A percentile compares a stretch with the other conserved stretches of the same genome.
phyloP scores from a whole-genome alignment of 192 early-diverging fungal species.

The Podila horticola region DNA sequence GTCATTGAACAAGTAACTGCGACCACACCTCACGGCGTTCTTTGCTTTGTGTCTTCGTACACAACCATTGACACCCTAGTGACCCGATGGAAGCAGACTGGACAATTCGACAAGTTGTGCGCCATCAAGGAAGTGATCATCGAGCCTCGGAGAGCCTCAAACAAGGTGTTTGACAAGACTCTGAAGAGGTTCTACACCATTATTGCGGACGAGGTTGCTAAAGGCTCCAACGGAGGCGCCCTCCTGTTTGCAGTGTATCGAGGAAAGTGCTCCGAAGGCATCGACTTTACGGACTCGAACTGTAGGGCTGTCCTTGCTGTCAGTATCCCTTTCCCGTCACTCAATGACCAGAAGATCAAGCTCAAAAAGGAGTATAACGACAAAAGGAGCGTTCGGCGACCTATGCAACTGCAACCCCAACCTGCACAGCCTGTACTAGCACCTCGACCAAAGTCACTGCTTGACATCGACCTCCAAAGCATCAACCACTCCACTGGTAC shows the following conservation, averaged over 20 bases:
- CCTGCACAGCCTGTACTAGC: not conserved
- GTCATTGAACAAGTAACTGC: slow-evolving; percentile 30
- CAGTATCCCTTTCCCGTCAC: slow-evolving; percentile 68
- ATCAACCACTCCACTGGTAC: slow-evolving; percentile 17
- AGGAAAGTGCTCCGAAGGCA: slow-evolving; percentile 79
- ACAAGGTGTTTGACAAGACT: slow-evolving; percentile 41
- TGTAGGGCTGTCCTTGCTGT: slow-evolving; percentile 73
- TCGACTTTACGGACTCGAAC: slow-evolving; percentile 76
- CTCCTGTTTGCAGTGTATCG: slow-evolving; percentile 77
- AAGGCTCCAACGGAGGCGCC: slow-evolving; percentile 52
- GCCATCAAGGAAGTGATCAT: slow-evolving; percentile 22
- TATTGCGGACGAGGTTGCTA: slow-evolving; percentile 35
- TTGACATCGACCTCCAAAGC: slow-evolving; percentile 12
- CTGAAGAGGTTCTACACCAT: slow-evolving; percentile 58
- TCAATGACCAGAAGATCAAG: slow-evolving; percentile 66
- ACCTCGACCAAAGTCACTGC: not conserved
- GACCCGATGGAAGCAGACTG: slow-evolving; percentile 13
- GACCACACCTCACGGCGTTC: slow-evolving; percentile 55
- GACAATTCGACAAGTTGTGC: slow-evolving; percentile 12
- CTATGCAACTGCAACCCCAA: not conserved
- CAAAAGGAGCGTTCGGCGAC: slow-evolving; percentile 3
- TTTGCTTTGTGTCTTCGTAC: slow-evolving; percentile 41
- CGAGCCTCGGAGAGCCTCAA: slow-evolving; percentile 19
- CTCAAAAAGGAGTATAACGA: slow-evolving; percentile 56
- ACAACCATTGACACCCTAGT: slow-evolving; percentile 10